Conservation (phyloP, 1,139 yeast species). For the Yamadazyma atlantica region DNA sequence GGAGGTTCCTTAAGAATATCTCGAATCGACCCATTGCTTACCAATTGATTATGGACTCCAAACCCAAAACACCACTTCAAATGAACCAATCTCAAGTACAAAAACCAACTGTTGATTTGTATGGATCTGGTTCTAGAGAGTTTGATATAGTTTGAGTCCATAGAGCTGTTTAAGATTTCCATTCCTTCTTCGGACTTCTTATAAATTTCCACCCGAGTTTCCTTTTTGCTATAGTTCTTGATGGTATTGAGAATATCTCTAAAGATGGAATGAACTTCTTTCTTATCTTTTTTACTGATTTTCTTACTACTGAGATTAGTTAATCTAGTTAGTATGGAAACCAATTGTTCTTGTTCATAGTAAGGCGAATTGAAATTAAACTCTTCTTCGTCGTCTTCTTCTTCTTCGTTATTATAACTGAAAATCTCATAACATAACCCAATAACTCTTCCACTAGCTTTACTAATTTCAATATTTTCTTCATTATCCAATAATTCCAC, state of each 20-base stretch:
- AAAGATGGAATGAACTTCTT: conserved; percentile 60
- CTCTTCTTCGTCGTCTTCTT: conserved; percentile 26
- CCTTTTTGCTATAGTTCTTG: conserved; percentile 40
- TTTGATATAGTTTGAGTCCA: conserved; percentile 50
- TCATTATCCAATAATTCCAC: conserved; percentile 46
- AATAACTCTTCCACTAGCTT: conserved; percentile 60
- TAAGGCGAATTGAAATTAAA: conserved; percentile 54
- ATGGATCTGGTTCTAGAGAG: conserved; percentile 56
- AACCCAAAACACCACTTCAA: conserved; percentile 72
- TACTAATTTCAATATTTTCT: conserved; percentile 35
- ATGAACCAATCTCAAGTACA: conserved; percentile 59
- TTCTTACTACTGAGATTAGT: conserved; percentile 55
- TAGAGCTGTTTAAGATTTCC: conserved; percentile 36
- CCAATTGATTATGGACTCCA: conserved; percentile 64
- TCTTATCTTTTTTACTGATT: conserved; percentile 61
- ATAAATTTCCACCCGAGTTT: conserved; percentile 36
- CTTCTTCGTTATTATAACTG: conserved; percentile 41
- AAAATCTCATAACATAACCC: conserved; percentile 64
- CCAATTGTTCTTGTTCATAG: conserved; percentile 55
- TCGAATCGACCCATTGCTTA: conserved; percentile 46
- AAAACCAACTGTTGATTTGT: conserved; percentile 66
- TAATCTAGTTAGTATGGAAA: conserved; percentile 43
- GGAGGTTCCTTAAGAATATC: conserved; percentile 45
- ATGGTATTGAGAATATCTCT: conserved; percentile 59
- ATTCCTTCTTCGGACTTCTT: conserved; percentile 39